phyloP scores from a whole-genome alignment of 257 asterid species.

The Verbena officinalis region DNA sequence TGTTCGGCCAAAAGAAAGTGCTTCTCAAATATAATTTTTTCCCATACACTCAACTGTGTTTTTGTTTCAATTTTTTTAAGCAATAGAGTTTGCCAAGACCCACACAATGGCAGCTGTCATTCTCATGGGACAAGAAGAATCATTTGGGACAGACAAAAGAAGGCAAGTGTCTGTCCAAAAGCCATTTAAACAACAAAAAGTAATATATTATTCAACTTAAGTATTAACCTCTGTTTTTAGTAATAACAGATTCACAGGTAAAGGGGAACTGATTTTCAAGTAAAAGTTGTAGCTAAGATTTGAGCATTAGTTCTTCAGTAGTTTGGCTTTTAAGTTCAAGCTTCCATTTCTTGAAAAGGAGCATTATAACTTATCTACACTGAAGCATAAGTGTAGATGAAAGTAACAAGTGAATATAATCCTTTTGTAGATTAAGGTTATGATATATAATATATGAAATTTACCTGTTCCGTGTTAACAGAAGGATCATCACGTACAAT shows the following conservation, averaged over 20 bases:
- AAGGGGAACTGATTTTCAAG: background rate
- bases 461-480: conserved; percentile 64
- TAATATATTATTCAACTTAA: background rate
- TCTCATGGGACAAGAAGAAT: background rate
- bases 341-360: conserved; percentile 8
- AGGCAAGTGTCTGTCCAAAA: background rate
- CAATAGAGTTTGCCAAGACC: too few relatives aligned
- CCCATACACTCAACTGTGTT: too few relatives aligned
- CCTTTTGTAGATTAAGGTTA: conserved; percentile 17
- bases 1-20: too few relatives aligned
- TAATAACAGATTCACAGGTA: background rate
- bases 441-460: conserved; percentile 8
- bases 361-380: background rate
- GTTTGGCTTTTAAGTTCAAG: background rate
- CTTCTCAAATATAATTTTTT: too few relatives aligned
- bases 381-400: conserved; percentile 1
- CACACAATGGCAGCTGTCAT: background rate
- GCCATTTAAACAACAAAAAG: background rate
- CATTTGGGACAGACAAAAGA: background rate
- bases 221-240: background rate
- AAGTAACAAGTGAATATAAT: background rate
- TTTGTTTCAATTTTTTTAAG: too few relatives aligned
- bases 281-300: background rate
- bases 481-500: conserved; percentile 40
- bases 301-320: background rate